Evolutionary conservation across 176 grass and related monocot genomes (phyloP).

Genomic region (Thalia dealbata): DNA sequence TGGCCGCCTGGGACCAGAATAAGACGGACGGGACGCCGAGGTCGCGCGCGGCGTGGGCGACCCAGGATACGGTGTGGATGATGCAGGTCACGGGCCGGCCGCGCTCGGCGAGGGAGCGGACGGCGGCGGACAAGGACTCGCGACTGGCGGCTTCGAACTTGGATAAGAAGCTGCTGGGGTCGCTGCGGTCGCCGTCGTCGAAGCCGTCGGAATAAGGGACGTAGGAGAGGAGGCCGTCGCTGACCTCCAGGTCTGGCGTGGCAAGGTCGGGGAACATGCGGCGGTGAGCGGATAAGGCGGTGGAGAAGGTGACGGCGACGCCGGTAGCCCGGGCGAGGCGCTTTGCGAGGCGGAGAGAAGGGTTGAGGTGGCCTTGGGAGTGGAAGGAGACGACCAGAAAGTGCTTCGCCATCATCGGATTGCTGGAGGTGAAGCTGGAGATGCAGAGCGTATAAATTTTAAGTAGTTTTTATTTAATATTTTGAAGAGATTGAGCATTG

Average conservation of each 20-base stretch:
- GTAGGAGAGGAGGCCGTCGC: not conserved
- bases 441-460: too few species aligned
- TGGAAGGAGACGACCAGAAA: not conserved
- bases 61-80: conserved; percentile 14
- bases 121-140: conserved; percentile 1
- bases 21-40: conserved; percentile 20
- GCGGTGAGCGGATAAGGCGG: not conserved
- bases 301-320: conserved; percentile 2
- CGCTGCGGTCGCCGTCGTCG: not conserved
- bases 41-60: conserved; percentile 19
- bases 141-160: conserved; percentile 34
- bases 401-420: too few species aligned
- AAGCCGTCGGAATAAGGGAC: conserved; percentile 33
- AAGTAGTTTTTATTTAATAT: too few species aligned
- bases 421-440: too few species aligned
- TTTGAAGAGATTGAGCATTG: too few species aligned
- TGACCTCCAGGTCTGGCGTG: not conserved
- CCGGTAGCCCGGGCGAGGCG: not conserved
- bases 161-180: not conserved
- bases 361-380: not conserved
- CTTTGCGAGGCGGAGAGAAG: not conserved
- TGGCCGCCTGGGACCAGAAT: conserved; percentile 49
- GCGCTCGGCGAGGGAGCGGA: conserved; percentile 13
- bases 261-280: not conserved
- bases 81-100: conserved; percentile 37